phyloP scores from a whole-genome alignment of 2,329 filamentous ascomycete species.

The Fusarium sp. region DNA sequence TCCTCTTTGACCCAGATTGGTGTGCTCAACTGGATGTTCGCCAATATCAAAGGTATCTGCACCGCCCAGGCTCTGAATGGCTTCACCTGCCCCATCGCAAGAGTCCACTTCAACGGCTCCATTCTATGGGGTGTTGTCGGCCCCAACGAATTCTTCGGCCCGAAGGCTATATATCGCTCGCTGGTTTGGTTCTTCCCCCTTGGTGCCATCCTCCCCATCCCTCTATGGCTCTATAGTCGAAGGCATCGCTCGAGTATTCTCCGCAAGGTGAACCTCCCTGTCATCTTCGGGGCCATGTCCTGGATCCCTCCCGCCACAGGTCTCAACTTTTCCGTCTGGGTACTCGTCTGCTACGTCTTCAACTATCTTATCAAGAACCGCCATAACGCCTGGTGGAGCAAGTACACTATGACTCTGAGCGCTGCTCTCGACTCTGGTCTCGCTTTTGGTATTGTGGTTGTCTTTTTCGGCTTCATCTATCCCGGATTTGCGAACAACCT shows the following conservation, averaged over 20 bases:
- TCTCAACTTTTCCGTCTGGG: constrained; percentile 91
- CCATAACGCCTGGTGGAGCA: constrained; percentile 84
- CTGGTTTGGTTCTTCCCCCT: constrained; percentile 86
- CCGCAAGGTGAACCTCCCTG: constrained; percentile 83
- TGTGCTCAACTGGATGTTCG: constrained; percentile 92
- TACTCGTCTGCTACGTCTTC: constrained; percentile 85
- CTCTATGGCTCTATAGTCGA: constrained; percentile 78
- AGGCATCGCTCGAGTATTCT: constrained; percentile 71
- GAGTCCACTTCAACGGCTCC: constrained; percentile 90
- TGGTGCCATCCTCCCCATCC: constrained; percentile 79
- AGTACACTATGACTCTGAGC: constrained; percentile 90
- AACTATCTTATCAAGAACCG: constrained; percentile 80
- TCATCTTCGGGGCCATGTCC: constrained; percentile 83
- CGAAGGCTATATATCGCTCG: constrained; percentile 77
- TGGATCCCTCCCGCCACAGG: constrained; percentile 92
- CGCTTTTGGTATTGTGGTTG: constrained; percentile 83
- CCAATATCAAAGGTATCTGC: constrained; percentile 80
- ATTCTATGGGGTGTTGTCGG: constrained; percentile 93
- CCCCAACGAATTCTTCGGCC: constrained; percentile 84
- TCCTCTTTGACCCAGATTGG: constrained; percentile 85
- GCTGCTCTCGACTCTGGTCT: constrained; percentile 86
- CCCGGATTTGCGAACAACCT: constrained; percentile 80
- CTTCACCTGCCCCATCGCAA: constrained; percentile 87
- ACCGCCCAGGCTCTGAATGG: constrained; percentile 84
- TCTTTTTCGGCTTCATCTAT: constrained; percentile 90